Base-by-base conservation (phyloP, 192 early-diverging fungal species). In the Linnemannia elongata region DNA sequence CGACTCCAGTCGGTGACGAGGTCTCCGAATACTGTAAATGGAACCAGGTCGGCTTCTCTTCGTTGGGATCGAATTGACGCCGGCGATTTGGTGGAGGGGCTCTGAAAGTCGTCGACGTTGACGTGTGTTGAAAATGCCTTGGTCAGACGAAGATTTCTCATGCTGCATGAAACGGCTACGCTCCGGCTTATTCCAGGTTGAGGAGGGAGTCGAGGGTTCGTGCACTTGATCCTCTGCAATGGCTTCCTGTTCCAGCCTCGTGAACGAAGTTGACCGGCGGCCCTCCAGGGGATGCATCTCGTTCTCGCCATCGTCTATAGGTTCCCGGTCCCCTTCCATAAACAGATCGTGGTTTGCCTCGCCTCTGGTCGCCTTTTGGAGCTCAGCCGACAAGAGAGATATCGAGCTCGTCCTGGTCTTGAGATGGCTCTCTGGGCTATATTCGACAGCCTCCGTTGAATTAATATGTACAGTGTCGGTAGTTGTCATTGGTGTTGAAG, bases 51-150 rank as follows among this genome's bases (percentile, higher is more conserved):
- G 75, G 38, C 39, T 81, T 49, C 78, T 78, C 35, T 81, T 87
- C 5, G 66, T 68, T 1, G 79, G 35, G 22, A 78, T 36, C 0
- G 85, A 78, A 49, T 47, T 75, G 3, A 24, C 39, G 38, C 66
- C 70, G 12, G 74, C 38, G 38, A 78, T 49, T 69, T 78, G 75
- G 36, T 81, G 76, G 30, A 87, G 30, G 10, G 85, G 85, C 47
- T 87, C 85, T 7, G 85, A 87, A 0, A 87, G 79, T 36, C 85
- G 79, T 52, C 85, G 85, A 41, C 75, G 75, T 52, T 81, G 79
- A 22, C 76, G 76, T 9, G 35, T 20, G 18, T 41, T 30, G 33
- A 35, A 4, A 1, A 69, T 27, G 10, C 72, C 79, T 77, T 81
- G 79, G 18, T 87, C 76, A 5, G 85, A 87, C 1, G 72, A 45